Percentiles rank a stretch among this genome's conserved stretches.
phyloP scores from a whole-genome alignment of 2,329 filamentous ascomycete species.

The Venturia aucupariae region DNA sequence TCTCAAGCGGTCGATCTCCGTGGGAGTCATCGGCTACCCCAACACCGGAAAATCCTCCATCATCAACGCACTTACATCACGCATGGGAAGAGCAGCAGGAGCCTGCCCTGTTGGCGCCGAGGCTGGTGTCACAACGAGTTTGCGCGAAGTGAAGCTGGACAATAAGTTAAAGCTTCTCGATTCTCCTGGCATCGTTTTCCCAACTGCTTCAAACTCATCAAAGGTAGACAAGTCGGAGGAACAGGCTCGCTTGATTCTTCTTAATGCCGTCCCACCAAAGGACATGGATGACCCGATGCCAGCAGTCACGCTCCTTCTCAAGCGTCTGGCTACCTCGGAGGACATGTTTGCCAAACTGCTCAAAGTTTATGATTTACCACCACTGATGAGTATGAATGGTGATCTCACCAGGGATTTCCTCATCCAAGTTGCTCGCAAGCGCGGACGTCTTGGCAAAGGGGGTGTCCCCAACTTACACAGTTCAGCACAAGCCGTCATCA shows the following conservation, averaged over 20 bases:
- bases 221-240: slow-evolving; percentile 56
- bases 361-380: slow-evolving; percentile 73
- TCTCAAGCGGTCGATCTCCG: slow-evolving; percentile 79
- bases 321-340: slow-evolving; percentile 63
- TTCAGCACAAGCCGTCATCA: slow-evolving; percentile 86
- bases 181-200: slow-evolving; percentile 91
- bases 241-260: slow-evolving; percentile 69
- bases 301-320: slow-evolving; percentile 75
- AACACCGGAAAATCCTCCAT: slow-evolving; percentile 96
- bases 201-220: slow-evolving; percentile 45
- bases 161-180: slow-evolving; percentile 89
- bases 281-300: slow-evolving; percentile 89
- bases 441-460: slow-evolving; percentile 77
- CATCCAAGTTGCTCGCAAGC: slow-evolving; percentile 87
- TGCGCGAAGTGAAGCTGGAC: slow-evolving; percentile 87
- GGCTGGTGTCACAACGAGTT: slow-evolving; percentile 81
- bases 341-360: slow-evolving; percentile 71
- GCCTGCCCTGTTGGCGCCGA: slow-evolving; percentile 81
- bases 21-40: slow-evolving; percentile 90
- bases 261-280: slow-evolving; percentile 88
- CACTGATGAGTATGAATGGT: slow-evolving; percentile 58
- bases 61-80: slow-evolving; percentile 81
- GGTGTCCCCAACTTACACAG: slow-evolving; percentile 82
- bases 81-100: slow-evolving; percentile 59
- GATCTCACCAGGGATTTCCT: slow-evolving; percentile 85